These are phyloP conservation scores for Rhizopus microsporus DNA, from an alignment of 371 early-diverging fungal genomes.

Conservation along the genomic window DNA sequence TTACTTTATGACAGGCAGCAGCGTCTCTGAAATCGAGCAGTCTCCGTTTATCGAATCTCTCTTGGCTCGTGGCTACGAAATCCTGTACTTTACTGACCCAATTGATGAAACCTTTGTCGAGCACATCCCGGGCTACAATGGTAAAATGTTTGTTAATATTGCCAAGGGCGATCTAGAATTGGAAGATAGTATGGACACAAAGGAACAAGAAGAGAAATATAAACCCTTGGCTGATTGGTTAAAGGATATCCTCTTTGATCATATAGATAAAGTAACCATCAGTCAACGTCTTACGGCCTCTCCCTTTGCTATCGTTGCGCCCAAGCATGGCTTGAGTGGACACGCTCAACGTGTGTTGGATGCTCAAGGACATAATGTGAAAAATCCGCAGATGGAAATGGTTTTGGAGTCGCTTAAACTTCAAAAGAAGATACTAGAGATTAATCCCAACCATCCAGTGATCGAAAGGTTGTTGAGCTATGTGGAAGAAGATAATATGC, in stretches of 20 bases:
- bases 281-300: conserved; percentile 77
- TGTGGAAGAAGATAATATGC: conserved; percentile 46
- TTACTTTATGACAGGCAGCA: conserved; percentile 81
- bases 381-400: conserved; percentile 52
- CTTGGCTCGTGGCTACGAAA: conserved; percentile 85
- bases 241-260: conserved; percentile 57
- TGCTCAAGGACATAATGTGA: conserved; percentile 56
- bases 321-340: conserved; percentile 76
- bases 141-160: conserved; percentile 78
- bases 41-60: conserved; percentile 90
- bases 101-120: conserved; percentile 89
- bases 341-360: conserved; percentile 86
- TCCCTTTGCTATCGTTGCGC: conserved; percentile 75
- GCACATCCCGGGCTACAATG: conserved; percentile 74
- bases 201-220: conserved; percentile 55
- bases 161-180: conserved; percentile 84
- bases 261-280: conserved; percentile 76
- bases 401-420: conserved; percentile 59
- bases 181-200: conserved; percentile 56
- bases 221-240: conserved; percentile 72
- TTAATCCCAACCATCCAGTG: conserved; percentile 81
- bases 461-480: conserved; percentile 58
- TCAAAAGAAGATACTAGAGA: conserved; percentile 81
- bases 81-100: conserved; percentile 88
- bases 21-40: conserved; percentile 70